Evolutionary conservation across 2,329 filamentous ascomycete genomes (phyloP), one percentile per base, ranked within the genome.

Genomic region (Cercospora berteroae): DNA sequence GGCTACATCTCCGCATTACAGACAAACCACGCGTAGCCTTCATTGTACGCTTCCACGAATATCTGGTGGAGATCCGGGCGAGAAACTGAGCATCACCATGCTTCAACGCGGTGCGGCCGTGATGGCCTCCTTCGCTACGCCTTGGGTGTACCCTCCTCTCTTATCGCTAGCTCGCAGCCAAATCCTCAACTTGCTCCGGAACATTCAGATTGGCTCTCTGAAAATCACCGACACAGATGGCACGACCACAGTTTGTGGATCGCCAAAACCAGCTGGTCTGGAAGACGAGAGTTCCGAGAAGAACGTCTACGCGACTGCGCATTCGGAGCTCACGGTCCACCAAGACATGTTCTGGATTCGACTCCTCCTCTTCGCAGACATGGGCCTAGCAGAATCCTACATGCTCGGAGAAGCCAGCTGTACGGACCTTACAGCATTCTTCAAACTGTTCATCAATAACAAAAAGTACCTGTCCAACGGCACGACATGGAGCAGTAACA

Each of bases 361-460:
- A 48, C 78, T 91, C 61, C 83, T 89, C 56, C 79, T 92, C 29
- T 90, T 91, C 74, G 88, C 87, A 42, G 90, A 92, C 77, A 91
- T 92, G 88, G 90, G 90, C 2, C 91, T 92, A 70, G 87, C 89
- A 12, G 88, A 90, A 76, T 86, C 88, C 29, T 92, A 90, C 74
- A 92, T 92, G 88, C 82, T 92, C 16, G 88, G 87, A 55, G 89
- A 92, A 76, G 83, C 91, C 29, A 85, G 87, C 61, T 91, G 89
- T 67, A 80, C 84, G 10, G 86, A 92, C 75, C 76, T 93, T 71
- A 88, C 88, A 1, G 83, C 84, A 2, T 91, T 92, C 75, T 92
- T 93, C 77, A 85, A 91, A 85, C 83, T 92, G 29, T 93, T 92
- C 79, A 90, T 93, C 52, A 74, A 86, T 23, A 72, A 72, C 50